phyloP scores from a whole-genome alignment of 2,329 filamentous ascomycete genomes.

The Clarireedia monteithiana region DNA sequence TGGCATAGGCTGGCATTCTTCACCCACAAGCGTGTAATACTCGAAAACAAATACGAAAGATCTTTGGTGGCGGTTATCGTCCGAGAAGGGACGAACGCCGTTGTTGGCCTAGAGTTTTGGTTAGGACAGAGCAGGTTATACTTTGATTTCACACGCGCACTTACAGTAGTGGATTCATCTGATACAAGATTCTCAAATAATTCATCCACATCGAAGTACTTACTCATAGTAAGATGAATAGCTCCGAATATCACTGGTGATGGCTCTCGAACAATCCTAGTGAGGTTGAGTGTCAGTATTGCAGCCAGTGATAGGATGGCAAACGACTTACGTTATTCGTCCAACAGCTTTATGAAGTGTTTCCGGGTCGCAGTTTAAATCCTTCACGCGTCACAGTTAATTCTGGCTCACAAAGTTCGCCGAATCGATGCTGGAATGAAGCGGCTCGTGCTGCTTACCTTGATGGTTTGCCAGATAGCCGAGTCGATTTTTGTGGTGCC shows the following conservation, averaged over 20 bases:
- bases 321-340: constrained; percentile 16
- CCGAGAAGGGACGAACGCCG: constrained; percentile 15
- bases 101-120: constrained; percentile 13
- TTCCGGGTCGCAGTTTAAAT: constrained; percentile 17
- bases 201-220: constrained; percentile 55
- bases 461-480: constrained; percentile 21
- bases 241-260: constrained; percentile 52
- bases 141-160: constrained; percentile 23
- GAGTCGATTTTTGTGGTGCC: constrained; percentile 20
- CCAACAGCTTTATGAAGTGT: constrained; percentile 17
- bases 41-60: constrained; percentile 58
- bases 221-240: constrained; percentile 48
- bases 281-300: too few species aligned
- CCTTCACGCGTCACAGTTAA: constrained; percentile 11
- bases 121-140: not conserved
- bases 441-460: constrained; percentile 9
- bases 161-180: constrained; percentile 37
- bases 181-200: constrained; percentile 47
- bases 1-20: constrained; percentile 46
- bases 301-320: too few species aligned
- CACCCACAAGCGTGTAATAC: constrained; percentile 54
- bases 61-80: constrained; percentile 40
- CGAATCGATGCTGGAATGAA: not conserved
- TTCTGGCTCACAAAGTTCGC: not conserved
- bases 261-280: constrained; percentile 48